A percentile compares a stretch with the other conserved stretches of the same genome.
phyloP scores from a whole-genome alignment of 2,329 filamentous ascomycete species.

The Curvularia sp. region DNA sequence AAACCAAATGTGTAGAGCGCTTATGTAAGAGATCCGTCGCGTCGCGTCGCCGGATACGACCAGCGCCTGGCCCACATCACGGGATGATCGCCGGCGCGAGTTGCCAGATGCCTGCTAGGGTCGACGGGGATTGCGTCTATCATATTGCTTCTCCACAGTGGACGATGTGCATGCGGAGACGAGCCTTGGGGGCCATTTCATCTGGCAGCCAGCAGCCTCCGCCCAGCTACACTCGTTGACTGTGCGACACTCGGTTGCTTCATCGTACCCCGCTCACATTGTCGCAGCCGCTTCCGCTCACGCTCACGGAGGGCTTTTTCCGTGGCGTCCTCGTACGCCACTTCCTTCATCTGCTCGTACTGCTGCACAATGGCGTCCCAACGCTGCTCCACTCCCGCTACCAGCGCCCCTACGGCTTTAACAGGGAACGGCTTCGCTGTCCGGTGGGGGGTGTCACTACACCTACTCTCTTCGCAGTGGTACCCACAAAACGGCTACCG shows the following conservation, averaged over 20 bases:
- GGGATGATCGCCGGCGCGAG: neutral
- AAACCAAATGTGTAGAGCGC: neutral
- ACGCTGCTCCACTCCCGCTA: neutral
- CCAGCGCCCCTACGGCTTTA: neutral
- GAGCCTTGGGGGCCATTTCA: neutral
- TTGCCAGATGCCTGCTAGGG: neutral
- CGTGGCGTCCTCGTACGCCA: slow-evolving; percentile 2
- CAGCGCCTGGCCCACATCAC: neutral
- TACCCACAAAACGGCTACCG: slow-evolving; percentile 3
- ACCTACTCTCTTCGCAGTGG: neutral
- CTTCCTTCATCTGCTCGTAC: neutral
- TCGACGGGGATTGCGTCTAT: neutral
- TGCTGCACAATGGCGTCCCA: neutral
- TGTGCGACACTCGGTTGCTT: neutral
- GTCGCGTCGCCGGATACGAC: neutral
- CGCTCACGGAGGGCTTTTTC: neutral
- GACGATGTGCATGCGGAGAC: neutral
- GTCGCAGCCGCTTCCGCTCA: neutral
- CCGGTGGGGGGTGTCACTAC: slow-evolving; percentile 1
- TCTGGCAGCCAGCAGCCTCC: neutral
- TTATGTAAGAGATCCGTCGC: slow-evolving; percentile 8
- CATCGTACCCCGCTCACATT: slow-evolving; percentile 2
- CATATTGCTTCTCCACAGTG: neutral
- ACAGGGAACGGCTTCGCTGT: neutral
- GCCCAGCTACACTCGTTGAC: neutral